Evolutionary conservation across 1,139 yeast genomes (phyloP), one percentile per base, ranked within the genome.

Genomic region (Scheffersomyces titani): DNA sequence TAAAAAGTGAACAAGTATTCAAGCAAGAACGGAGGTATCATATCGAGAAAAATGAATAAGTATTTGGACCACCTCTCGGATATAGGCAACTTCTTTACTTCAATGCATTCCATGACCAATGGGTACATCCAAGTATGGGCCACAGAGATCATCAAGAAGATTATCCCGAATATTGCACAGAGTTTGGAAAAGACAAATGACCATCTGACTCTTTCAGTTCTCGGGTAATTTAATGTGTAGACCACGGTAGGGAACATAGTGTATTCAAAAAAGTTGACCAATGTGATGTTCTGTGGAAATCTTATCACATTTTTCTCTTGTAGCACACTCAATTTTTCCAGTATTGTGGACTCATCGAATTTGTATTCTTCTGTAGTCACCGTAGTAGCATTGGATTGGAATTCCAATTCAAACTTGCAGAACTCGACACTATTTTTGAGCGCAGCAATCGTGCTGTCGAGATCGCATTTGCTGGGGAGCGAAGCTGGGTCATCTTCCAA

Each of bases 201-300:
- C 89, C 90, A 85, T 64, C 97, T 82, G 52, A 94, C 86, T 46
- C 70, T 72, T 19, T 80, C 70, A 0, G 92, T 91, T 63, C 97
- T 80, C 44, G 98, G 97, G 67, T 86, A 93, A 57, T 87, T 88
- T 52, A 90, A 81, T 58, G 89, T 87, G 66, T 89, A 90, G 36
- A 94, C 97, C 55, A 92, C 74, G 0, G 96, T 90, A n/a, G 99
- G 99, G 69, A 84, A 92, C 96, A 91, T 89, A 20, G 97, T 78
- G 73, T 82, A 94, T 70, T 78, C 81, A 69, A 92, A 91, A 69
- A 81, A 93, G 72, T 92, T 88, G 51, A 56, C 58, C 6, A 87
- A 60, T n/a, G 84, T 84, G 59, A 96, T 83, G 65, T 92, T 93
- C 1, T 72, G 62, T 0, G 98, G 98, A 72, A 91, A 93, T 47